Percentiles rank a stretch among this genome's conserved stretches.
Evolutionary conservation across 225 moss, liverwort and hornwort genomes (phyloP).

Genomic region (Neckera pumila): DNA sequence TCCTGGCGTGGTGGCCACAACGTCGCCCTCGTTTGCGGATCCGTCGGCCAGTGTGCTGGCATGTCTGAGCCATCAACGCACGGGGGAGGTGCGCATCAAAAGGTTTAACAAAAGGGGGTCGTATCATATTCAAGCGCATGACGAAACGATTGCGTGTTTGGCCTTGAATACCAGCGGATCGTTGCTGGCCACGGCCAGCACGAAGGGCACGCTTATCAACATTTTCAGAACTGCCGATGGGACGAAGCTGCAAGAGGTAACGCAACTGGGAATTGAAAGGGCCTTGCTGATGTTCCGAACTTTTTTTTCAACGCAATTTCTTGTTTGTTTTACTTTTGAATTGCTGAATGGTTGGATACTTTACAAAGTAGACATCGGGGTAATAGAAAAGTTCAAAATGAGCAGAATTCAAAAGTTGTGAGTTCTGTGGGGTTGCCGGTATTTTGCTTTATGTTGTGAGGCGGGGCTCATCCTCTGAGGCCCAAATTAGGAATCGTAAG

Average conservation of each 20-base stretch:
- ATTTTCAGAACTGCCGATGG: constrained; percentile 74
- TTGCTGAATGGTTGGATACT: background rate
- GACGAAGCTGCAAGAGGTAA: constrained; percentile 82
- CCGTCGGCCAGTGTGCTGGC: constrained; percentile 34
- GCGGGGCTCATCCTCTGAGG: background rate
- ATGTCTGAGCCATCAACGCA: constrained; percentile 54
- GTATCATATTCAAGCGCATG: constrained; percentile 52
- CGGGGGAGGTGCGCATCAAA: constrained; percentile 39
- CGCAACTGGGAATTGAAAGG: background rate
- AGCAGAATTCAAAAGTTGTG: background rate
- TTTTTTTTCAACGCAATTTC: background rate
- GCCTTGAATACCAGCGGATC: constrained; percentile 63
- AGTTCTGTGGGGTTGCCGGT: background rate
- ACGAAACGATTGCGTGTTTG: constrained; percentile 49
- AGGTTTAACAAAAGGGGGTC: background rate
- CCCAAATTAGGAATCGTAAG: too few relatives aligned
- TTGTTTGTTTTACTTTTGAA: background rate
- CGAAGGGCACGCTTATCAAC: constrained; percentile 54
- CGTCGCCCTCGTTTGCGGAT: background rate
- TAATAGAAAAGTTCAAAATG: too few relatives aligned
- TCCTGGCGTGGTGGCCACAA: constrained; percentile 50
- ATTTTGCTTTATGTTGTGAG: background rate
- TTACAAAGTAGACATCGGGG: background rate
- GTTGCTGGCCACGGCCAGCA: constrained; percentile 69
- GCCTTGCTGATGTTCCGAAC: background rate